Conservation (phyloP, 129 eudicot genomes). For the Pittosporum tobira region DNA sequence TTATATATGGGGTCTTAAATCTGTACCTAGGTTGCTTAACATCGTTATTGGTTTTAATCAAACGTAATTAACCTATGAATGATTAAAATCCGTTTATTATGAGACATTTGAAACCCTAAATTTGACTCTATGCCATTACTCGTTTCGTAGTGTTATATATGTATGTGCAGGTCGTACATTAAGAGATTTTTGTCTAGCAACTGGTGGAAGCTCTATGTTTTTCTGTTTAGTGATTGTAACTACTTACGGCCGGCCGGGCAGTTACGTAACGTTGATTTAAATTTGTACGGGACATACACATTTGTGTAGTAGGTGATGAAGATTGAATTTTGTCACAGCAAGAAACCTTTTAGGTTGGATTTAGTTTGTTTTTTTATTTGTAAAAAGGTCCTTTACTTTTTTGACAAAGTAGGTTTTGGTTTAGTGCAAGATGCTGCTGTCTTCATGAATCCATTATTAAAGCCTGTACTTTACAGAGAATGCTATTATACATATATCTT, state of each 20-base stretch:
- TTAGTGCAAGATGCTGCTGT: conserved; percentile 5
- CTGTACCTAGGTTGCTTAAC: too few relatives aligned
- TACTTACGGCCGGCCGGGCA: too few relatives aligned
- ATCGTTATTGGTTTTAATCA: too few relatives aligned
- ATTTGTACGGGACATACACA: too few relatives aligned
- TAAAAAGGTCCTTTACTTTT: conserved; percentile 18
- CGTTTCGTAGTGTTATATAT: not conserved
- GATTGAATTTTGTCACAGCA: not conserved
- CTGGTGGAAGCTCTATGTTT: not conserved
- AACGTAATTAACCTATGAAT: too few relatives aligned
- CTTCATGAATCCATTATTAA: conserved; percentile 4
- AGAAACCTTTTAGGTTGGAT: conserved; percentile 11
- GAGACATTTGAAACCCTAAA: too few relatives aligned
- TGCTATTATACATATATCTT: too few relatives aligned
- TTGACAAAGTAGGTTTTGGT: conserved; percentile 13
- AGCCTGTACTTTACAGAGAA: too few relatives aligned
- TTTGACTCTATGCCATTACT: not conserved
- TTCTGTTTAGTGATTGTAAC: too few relatives aligned
- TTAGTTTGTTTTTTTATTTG: not conserved
- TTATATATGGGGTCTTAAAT: too few relatives aligned
- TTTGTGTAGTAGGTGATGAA: conserved; percentile 13
- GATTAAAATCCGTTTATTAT: too few relatives aligned
- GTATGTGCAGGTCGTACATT: not conserved
- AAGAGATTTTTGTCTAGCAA: not conserved
- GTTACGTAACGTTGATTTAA: too few relatives aligned